Conservation (phyloP, 345 rosid species). For the Gossypium ekmanianum region DNA sequence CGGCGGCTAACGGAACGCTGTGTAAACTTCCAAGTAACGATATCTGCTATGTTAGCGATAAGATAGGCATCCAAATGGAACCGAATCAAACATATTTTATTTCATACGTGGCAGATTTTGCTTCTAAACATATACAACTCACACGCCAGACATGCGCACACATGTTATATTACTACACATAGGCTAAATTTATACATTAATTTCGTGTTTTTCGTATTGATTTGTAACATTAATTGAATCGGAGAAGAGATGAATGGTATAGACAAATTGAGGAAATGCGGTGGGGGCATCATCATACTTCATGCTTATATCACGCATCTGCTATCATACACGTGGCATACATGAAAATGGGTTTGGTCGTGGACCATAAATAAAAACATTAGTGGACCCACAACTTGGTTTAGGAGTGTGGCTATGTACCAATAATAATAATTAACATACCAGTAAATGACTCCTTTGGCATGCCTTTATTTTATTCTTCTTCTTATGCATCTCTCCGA, state of each 20-base stretch:
- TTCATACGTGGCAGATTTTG: background rate
- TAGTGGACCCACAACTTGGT: slow-evolving; percentile 21
- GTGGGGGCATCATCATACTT: slow-evolving; percentile 34
- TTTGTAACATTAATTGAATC: no score
- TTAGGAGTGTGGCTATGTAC: slow-evolving; percentile 31
- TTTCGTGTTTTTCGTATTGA: no score
- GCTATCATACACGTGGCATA: slow-evolving; percentile 53
- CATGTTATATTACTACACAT: no score
- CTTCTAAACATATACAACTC: no score
- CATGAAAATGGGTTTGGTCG: slow-evolving; percentile 50
- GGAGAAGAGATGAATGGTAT: background rate
- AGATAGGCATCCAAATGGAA: slow-evolving; percentile 1
- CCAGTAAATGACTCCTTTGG: background rate
- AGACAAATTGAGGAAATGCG: background rate
- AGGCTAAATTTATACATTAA: no score
- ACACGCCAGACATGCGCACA: no score
- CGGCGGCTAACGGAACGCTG: slow-evolving; percentile 28
- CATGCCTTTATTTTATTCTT: background rate
- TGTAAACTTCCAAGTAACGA: slow-evolving; percentile 35
- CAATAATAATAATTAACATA: slow-evolving; percentile 25
- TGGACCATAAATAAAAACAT: slow-evolving; percentile 31
- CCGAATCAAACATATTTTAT: background rate
- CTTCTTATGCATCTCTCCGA: background rate
- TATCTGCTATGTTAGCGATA: slow-evolving; percentile 13
- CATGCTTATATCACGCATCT: slow-evolving; percentile 61